Percentiles rank a stretch among this genome's conserved stretches.
Conservation (phyloP, 306 rosid genomes). For the Casuarina glauca region DNA sequence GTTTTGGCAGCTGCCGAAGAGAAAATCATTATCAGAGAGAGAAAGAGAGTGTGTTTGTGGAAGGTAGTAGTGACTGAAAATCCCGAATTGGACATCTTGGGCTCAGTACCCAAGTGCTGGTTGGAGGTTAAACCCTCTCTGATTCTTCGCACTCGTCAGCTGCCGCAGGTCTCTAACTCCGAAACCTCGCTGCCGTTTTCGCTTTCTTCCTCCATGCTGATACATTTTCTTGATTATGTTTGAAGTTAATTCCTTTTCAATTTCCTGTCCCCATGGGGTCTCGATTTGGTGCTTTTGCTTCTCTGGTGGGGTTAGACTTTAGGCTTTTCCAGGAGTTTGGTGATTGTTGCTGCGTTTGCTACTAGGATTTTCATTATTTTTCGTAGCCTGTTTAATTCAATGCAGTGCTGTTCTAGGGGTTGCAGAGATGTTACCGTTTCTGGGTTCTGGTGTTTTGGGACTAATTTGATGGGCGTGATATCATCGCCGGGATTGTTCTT, state of each 20-base stretch:
- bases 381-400: neutral
- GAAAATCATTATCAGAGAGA: neutral
- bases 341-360: slow-evolving; percentile 2
- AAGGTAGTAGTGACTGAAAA: neutral
- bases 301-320: neutral
- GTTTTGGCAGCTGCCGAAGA: neutral
- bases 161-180: slow-evolving; percentile 29
- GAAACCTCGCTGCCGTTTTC: slow-evolving; percentile 27
- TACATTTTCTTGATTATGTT: neutral
- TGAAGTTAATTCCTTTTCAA: neutral
- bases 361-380: neutral
- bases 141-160: slow-evolving; percentile 15
- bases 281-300: neutral
- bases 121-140: slow-evolving; percentile 2
- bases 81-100: slow-evolving; percentile 28
- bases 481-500: slow-evolving; percentile 8
- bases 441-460: neutral
- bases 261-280: slow-evolving; percentile 8
- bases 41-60: neutral
- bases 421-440: neutral
- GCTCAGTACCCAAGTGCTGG: slow-evolving; percentile 31
- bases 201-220: neutral
- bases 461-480: neutral
- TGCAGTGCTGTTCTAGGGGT: slow-evolving; percentile 7
- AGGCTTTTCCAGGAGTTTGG: neutral